Conservation (phyloP, 352 stramenopile genomes). For the Globisporangium acanthophoron region DNA sequence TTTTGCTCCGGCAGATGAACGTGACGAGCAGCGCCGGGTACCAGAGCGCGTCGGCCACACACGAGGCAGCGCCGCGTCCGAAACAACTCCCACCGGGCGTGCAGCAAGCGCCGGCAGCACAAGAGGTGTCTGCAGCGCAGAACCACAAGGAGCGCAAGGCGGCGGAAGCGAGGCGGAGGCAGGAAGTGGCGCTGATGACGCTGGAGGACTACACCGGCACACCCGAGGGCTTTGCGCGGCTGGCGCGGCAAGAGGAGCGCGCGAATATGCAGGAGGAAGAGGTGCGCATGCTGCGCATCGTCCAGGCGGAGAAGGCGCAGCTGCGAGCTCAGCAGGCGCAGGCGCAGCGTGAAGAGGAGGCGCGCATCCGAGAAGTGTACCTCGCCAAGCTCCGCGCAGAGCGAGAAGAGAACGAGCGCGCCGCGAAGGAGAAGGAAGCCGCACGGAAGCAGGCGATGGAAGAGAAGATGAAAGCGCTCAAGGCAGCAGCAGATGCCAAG, state of each 20-base stretch:
- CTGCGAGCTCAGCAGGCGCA: constrained; percentile 22
- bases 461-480: constrained; percentile 51
- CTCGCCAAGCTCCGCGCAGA: constrained; percentile 39
- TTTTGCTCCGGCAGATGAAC: constrained; percentile 55
- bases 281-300: constrained; percentile 29
- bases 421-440: constrained; percentile 40
- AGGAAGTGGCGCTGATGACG: constrained; percentile 41
- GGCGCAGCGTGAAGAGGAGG: constrained; percentile 42
- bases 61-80: not conserved
- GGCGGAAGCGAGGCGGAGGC: constrained; percentile 39
- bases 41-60: not conserved
- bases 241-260: constrained; percentile 44
- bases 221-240: constrained; percentile 36
- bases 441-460: constrained; percentile 36
- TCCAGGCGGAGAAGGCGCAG: constrained; percentile 32
- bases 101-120: not conserved
- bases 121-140: constrained; percentile 52
- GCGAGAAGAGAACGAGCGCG: constrained; percentile 31
- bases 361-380: constrained; percentile 40
- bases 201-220: constrained; percentile 61
- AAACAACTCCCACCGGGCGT: not conserved
- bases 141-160: constrained; percentile 57
- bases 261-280: constrained; percentile 61
- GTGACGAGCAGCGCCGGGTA: constrained; percentile 16
- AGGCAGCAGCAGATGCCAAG: constrained; percentile 54